Evolutionary conservation across 768 basidiomycete genomes (phyloP), one percentile per base, ranked within the genome.

Genomic region (Leccinum subgranulosum): DNA sequence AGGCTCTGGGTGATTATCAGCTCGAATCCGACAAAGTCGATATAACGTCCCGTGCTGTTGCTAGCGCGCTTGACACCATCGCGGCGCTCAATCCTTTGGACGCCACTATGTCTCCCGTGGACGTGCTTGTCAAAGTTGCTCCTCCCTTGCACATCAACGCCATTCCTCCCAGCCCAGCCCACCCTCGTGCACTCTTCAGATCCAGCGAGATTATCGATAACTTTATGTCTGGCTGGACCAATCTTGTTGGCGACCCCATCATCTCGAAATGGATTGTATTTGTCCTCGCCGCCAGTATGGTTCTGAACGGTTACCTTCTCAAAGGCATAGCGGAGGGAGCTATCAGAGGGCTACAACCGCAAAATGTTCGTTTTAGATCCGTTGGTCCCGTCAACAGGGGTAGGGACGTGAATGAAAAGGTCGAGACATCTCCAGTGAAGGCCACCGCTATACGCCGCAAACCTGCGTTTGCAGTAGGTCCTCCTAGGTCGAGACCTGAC

Each of bases 261-360:
- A 75, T 98, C 60, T 87, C 84, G 66, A 98, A 98, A 76, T 95
- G 92, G 90, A 94, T 98, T 69, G 91, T 98, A 50, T 80, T 92
- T 55, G 79, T 90, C 15, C 83, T 99, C 23, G 89, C 86, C 3
- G 81, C 96, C 58, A 90, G 88, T 58, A 88, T 98, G 57, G 83
- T 87, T 55, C 78, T 99, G 56, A 99, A 99, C 61, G 95, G 94
- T 4, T 98, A 92, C 68, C 79, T 98, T 15, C 81, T 99, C 57
- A 95, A 93, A 73, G 90, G 89, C 4, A 88, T 91, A 45, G 87
- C 86, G 0, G 84, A 84, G 11, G 86, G 83, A 29, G 71, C 72
- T 14, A 72, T 72, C 56, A 58, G 73, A 59, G 62, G 67, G 11
- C 28, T 71, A 1, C 72, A 72, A n/a, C 69, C 69, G 8, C 69